A percentile compares a stretch with the other conserved stretches of the same genome.
phyloP scores from a whole-genome alignment of 768 basidiomycete genomes.

The Suillus occidentalis region DNA sequence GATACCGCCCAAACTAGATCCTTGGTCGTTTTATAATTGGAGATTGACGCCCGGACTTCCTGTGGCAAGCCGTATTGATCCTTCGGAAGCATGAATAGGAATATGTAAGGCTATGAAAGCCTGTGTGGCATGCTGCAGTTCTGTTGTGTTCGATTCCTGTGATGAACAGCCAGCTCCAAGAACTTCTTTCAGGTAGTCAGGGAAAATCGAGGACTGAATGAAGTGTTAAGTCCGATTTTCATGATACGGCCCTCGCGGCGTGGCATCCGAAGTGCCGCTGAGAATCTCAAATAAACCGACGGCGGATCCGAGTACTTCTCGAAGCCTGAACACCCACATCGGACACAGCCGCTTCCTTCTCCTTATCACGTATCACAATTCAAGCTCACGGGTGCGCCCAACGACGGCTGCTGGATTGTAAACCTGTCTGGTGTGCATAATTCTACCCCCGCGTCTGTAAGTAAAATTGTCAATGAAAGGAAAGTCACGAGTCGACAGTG shows the following conservation, averaged over 20 bases:
- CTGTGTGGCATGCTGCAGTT: not conserved
- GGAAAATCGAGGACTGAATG: not conserved
- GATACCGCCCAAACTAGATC: not conserved
- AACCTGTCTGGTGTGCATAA: no score
- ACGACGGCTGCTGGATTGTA: no score
- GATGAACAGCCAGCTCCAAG: not conserved
- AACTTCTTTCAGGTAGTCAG: not conserved
- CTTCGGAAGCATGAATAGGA: not conserved
- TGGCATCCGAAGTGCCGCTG: not conserved
- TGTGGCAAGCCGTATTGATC: not conserved
- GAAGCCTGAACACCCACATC: no score
- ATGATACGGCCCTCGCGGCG: no score
- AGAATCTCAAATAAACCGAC: not conserved
- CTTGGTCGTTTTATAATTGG: not conserved
- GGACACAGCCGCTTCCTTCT: no score
- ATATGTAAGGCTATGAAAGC: not conserved
- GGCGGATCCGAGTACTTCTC: no score
- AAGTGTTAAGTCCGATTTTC: not conserved
- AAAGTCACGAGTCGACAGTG: no score
- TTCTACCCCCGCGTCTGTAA: no score
- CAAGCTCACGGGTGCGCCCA: no score
- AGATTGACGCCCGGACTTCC: constrained; percentile 2
- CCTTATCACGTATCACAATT: no score
- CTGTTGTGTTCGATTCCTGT: not conserved
- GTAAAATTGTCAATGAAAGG: no score